phyloP scores from a whole-genome alignment of 192 early-diverging fungal species.

The Backusella tarrabulga region DNA sequence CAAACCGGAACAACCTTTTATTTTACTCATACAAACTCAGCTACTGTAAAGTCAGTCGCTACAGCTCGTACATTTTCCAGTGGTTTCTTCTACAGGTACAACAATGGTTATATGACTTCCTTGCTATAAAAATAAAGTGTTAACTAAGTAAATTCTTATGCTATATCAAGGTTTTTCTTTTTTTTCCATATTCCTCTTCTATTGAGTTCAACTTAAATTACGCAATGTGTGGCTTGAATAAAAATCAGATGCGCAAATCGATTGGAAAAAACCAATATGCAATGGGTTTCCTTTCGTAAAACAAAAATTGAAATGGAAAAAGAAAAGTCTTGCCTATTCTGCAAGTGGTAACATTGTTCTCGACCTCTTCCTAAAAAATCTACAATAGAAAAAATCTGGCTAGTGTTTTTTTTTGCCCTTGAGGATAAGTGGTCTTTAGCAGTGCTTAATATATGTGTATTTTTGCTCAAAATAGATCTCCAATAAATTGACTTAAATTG shows the following conservation, averaged over 20 bases:
- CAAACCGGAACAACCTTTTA: too few relatives aligned
- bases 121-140: neutral
- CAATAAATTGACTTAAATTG: neutral
- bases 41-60: too few relatives aligned
- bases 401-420: neutral
- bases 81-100: neutral
- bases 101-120: neutral
- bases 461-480: neutral
- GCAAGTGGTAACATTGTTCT: neutral
- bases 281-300: neutral
- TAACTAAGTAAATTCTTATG: neutral
- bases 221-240: neutral
- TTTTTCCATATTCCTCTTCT: neutral
- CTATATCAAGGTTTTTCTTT: neutral
- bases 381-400: neutral
- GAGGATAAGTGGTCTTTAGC: neutral
- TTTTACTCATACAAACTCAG: too few relatives aligned
- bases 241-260: neutral
- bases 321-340: neutral
- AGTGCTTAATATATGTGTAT: neutral
- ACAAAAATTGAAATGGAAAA: neutral
- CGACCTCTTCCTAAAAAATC: neutral
- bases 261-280: too few relatives aligned
- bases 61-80: neutral
- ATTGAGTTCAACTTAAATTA: neutral